phyloP scores from a whole-genome alignment of 352 stramenopile species.

The Globisporangium heterothallicum region DNA sequence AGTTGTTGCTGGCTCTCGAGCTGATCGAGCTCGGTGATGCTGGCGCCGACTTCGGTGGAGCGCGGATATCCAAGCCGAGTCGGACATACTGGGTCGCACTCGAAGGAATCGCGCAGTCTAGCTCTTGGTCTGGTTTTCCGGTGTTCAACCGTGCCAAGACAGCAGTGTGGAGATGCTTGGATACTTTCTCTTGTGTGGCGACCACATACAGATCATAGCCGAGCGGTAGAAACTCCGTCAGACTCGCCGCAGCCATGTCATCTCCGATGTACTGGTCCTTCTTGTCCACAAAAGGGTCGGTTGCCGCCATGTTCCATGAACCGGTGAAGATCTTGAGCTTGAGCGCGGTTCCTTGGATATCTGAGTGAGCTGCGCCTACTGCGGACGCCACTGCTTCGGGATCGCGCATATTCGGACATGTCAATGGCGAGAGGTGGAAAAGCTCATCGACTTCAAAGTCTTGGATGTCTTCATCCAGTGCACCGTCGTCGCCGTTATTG shows the following conservation, averaged over 20 bases:
- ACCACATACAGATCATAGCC: slow-evolving; percentile 78
- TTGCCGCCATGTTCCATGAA: slow-evolving; percentile 72
- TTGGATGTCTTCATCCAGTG: slow-evolving; percentile 4
- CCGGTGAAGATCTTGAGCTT: slow-evolving; percentile 57
- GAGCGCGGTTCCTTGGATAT: not conserved
- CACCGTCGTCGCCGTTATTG: not conserved
- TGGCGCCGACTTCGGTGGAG: slow-evolving; percentile 5
- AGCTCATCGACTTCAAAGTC: slow-evolving; percentile 23
- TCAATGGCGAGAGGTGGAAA: slow-evolving; percentile 28
- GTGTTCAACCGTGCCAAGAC: slow-evolving; percentile 43
- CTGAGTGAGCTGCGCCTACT: not conserved
- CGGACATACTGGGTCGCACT: slow-evolving; percentile 12
- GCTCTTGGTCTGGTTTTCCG: slow-evolving; percentile 4
- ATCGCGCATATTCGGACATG: slow-evolving; percentile 18
- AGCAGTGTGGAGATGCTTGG: slow-evolving; percentile 50
- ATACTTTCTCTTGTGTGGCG: slow-evolving; percentile 66
- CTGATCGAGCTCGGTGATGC: not conserved
- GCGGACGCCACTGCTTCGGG: not conserved
- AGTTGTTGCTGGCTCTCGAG: slow-evolving; percentile 3
- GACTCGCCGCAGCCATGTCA: slow-evolving; percentile 20
- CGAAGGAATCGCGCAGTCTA: not conserved
- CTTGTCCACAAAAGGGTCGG: slow-evolving; percentile 43
- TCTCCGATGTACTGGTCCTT: slow-evolving; percentile 45
- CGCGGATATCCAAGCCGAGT: slow-evolving; percentile 9
- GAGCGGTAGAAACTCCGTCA: slow-evolving; percentile 41